Conservation (phyloP, 805 yeast species). For the Saturnispora mendoncae region DNA sequence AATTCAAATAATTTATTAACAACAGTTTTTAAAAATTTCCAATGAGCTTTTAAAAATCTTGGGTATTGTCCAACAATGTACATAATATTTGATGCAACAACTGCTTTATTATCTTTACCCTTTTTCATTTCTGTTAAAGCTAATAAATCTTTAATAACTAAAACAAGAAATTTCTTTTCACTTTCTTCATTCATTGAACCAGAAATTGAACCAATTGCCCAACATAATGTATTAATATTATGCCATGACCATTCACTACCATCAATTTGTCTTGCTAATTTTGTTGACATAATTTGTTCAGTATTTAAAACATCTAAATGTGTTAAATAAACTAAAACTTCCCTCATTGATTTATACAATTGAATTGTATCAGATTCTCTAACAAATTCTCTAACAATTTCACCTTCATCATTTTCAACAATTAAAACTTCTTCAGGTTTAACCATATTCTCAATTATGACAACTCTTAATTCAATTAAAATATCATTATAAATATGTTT, state of each 20-base stretch:
- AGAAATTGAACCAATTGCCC: conserved; percentile 99
- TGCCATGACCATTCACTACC: conserved; percentile 99
- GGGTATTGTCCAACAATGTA: conserved; percentile 99
- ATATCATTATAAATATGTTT: conserved; percentile 75
- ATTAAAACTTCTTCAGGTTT: conserved; percentile 96
- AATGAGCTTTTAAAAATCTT: conserved; percentile 91
- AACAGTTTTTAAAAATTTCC: conserved; percentile 95
- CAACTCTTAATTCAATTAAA: conserved; percentile 75
- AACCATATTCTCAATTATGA: conserved; percentile 96
- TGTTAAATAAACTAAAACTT: conserved; percentile 87
- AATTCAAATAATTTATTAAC: conserved; percentile 92
- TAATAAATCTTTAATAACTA: conserved; percentile 85
- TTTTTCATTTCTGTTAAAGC: conserved; percentile 92
- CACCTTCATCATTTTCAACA: conserved; percentile 98
- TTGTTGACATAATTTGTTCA: conserved; percentile 86
- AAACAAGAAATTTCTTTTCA: conserved; percentile 88
- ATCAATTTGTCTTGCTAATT: conserved; percentile 86
- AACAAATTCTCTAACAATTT: conserved; percentile 94
- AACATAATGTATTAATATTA: conserved; percentile 90
- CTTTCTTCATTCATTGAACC: conserved; percentile 98
- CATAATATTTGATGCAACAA: conserved; percentile 99
- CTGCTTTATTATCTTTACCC: conserved; percentile 97
- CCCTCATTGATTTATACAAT: conserved; percentile 90
- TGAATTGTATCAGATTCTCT: conserved; percentile 96
- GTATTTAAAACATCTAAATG: conserved; percentile 93